phyloP scores from a whole-genome alignment of 345 rosid genomes.

The Sapria himalayana region DNA sequence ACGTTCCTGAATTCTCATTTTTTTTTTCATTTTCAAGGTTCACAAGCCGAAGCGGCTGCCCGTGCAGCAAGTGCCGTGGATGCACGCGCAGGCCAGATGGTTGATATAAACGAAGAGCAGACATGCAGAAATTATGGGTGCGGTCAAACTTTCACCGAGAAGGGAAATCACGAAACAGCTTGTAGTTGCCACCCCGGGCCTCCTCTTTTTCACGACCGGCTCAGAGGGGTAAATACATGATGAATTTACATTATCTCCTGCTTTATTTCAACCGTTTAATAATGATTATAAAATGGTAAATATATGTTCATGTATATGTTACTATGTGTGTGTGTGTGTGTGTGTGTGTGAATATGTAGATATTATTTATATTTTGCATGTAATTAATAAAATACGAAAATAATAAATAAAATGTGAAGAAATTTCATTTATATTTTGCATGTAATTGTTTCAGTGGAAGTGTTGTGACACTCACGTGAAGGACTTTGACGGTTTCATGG shows the following conservation, averaged over 20 bases:
- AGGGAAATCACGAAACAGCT: constrained; percentile 60
- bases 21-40: too few relatives aligned
- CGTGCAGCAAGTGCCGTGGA: constrained; percentile 16
- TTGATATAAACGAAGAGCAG: constrained; percentile 57
- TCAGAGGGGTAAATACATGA: constrained; percentile 88
- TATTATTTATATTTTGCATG: too few relatives aligned
- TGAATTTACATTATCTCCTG: too few relatives aligned
- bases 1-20: too few relatives aligned
- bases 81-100: constrained; percentile 17
- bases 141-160: constrained; percentile 65
- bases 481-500: constrained; percentile 92
- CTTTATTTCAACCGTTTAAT: too few relatives aligned
- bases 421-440: too few relatives aligned
- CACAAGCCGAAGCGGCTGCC: constrained; percentile 23
- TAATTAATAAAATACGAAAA: too few relatives aligned
- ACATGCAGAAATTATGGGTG: constrained; percentile 74
- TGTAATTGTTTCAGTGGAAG: constrained; percentile 50
- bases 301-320: too few relatives aligned
- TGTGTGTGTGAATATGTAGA: too few relatives aligned
- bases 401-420: too few relatives aligned
- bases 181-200: constrained; percentile 94
- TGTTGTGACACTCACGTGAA: constrained; percentile 75
- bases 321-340: too few relatives aligned
- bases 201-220: constrained; percentile 71
- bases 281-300: too few relatives aligned